Evolutionary conservation across 1,139 yeast species (phyloP).

Genomic region (Suhomyces yuchorum): DNA sequence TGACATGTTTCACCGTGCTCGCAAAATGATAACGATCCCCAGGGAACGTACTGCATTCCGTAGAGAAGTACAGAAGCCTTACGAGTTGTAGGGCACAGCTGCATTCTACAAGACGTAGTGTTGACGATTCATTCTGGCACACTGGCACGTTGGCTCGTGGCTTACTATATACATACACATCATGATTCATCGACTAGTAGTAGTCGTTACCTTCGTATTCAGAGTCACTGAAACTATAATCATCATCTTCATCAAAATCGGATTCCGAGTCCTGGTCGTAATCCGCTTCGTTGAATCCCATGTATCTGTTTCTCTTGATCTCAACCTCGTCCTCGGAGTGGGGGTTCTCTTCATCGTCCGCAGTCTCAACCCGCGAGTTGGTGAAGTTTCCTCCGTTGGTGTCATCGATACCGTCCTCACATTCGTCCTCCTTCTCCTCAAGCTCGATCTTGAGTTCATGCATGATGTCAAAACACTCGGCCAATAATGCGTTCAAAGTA

Average conservation of each 20-base stretch:
- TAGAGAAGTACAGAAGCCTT: no score
- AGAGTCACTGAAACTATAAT: conserved; percentile 28
- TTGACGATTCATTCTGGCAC: background rate
- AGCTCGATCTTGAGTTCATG: conserved; percentile 89
- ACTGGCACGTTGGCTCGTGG: background rate
- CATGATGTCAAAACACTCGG: conserved; percentile 91
- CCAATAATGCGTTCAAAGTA: conserved; percentile 80
- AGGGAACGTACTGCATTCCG: no score
- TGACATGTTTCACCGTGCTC: no score
- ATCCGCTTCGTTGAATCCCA: conserved; percentile 51
- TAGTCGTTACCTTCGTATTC: conserved; percentile 51
- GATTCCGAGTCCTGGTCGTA: conserved; percentile 47
- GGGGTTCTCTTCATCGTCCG: conserved; percentile 31
- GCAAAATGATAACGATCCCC: no score
- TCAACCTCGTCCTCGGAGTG: conserved; percentile 44
- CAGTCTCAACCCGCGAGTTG: conserved; percentile 19
- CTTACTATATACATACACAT: conserved; percentile 4
- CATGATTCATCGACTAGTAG: conserved; percentile 21
- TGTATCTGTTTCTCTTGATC: conserved; percentile 45
- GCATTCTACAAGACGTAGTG: background rate
- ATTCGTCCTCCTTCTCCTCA: conserved; percentile 60
- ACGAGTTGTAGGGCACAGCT: no score
- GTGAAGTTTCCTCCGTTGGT: conserved; percentile 20
- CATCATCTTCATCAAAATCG: conserved; percentile 32
- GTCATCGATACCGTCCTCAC: conserved; percentile 18